Evolutionary conservation across 768 basidiomycete species (phyloP), one percentile per base, ranked within the genome.

Genomic region (Rhodotorula babjevae): DNA sequence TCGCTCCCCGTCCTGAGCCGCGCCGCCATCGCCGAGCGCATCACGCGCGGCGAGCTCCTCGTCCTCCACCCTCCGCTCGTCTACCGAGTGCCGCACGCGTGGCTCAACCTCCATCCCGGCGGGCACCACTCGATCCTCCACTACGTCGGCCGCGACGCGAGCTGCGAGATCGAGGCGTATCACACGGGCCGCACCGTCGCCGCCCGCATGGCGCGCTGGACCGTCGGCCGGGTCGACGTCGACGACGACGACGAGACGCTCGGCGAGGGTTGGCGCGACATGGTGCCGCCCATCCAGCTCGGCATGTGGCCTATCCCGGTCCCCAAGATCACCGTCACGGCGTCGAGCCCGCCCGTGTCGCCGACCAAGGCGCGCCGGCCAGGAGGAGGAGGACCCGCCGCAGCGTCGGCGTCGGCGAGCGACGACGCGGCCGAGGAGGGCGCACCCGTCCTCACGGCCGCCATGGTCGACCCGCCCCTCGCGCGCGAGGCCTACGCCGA

Each of bases 161-260:
- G 91, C 0, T 90, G 95, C 82, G 96, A 99, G 81, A 90, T 98
- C 47, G 87, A 91, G 73, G 95, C 93, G 31, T 97, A 90, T 82
- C 96, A 99, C 80, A 47, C 65, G 40, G 75, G 62, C 3, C 56
- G 46, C 29, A 76, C 75, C 21, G 75, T 76, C 21, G 53, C 42
- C 40, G 66, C 64, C 47, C 27, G 71, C n/a, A 76, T 76, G 75
- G 71, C 47, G 29, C 49, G 75, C 14, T 76, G 75, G 75, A 66
- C 70, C 6, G 52, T 67, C 27, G 75, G 58, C 7, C 56, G 50
- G n/a, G 75, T 76, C 23, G 63, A 76, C 31, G 53, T 72, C 25
- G 73, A 68, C 44, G 68, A 65, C 19, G 16, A n/a, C 12, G 71
- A 72, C 36, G 58, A 59, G 7, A 59, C 58, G 11, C 27, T n/a